Base-by-base conservation (phyloP, 768 basidiomycete species). In the Pleurotus pulmonarius region DNA sequence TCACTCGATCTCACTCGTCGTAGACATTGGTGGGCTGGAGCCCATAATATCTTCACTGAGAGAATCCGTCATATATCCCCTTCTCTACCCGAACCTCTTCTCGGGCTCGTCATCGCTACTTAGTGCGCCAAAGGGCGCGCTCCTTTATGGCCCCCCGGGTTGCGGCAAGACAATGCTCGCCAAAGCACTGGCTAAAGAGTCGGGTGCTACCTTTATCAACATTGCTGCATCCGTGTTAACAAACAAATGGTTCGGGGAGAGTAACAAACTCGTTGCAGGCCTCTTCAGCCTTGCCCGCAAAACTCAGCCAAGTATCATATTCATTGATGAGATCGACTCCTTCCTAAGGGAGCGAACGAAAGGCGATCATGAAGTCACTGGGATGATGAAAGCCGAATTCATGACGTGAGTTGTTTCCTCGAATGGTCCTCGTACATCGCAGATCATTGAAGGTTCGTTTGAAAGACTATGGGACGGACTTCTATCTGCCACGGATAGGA, bases 91-190 rank as follows among this genome's bases (percentile, higher is more conserved):
- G 3, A 78, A 87, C 57, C 82, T 98, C 56, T 98, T 98, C 78
- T 77, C 81, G 12, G 79, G 87, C 15, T 83, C 90, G 0, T 91
- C 94, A 0, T 80, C 87, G 12, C 82, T 98, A 18, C 83, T 97
- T 58, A 83, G 85, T 4, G 92, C 97, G 4, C 97, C 97, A 0
- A 98, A 98, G 68, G 97, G 97, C 11, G 96, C 98, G 7, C 80
- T 98, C 15, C 82, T 99, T 16, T 96, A 92, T 63, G 97, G 97
- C 0, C 97, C 95, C 41, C 97, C 97, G 1, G 96, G 97, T 5
- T 99, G 97, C 61, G 97, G 97, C 22, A 99, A 99, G 76, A 98
- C 97, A 1, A 95, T 99, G 94, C 81, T 99, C n/a, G 97, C 97
- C 1, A 96, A 96, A 68, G 96, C 96, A 1, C 81, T 99, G 6